These are phyloP conservation scores for Oehlia diaphana DNA, from an alignment of 192 early-diverging fungal genomes.

Conservation along the genomic window DNA sequence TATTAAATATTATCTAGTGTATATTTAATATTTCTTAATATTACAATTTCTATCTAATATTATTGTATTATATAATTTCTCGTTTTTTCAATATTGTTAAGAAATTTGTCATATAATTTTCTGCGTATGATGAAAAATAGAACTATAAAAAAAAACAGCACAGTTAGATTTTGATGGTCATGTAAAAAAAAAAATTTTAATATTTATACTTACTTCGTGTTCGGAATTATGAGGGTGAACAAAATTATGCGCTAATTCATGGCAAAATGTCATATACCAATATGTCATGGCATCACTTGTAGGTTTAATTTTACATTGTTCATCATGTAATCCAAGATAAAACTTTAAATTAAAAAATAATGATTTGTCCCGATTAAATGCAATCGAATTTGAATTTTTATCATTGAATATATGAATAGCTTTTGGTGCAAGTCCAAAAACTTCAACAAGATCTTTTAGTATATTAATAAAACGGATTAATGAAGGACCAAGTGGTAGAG, in stretches of 20 bases:
- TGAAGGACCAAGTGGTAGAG: neutral
- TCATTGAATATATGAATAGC: conserved; percentile 81
- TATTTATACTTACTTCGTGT: conserved; percentile 60
- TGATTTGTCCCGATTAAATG: conserved; percentile 74
- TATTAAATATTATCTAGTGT: no score
- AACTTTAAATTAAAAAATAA: conserved; percentile 86
- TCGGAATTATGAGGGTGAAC: conserved; percentile 63
- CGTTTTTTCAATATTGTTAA: neutral
- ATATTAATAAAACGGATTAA: conserved; percentile 46
- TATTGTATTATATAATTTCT: no score
- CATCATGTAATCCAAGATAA: conserved; percentile 68
- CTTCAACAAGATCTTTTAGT: conserved; percentile 43
- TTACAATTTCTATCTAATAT: no score
- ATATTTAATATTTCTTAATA: no score
- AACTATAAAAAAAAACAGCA: neutral
- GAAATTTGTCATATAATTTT: neutral
- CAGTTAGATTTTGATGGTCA: no score
- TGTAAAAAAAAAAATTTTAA: neutral
- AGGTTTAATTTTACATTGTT: conserved; percentile 24
- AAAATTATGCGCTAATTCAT: conserved; percentile 84
- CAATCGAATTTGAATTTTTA: conserved; percentile 64
- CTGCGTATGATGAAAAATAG: neutral
- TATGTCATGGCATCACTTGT: conserved; percentile 56
- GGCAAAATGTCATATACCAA: conserved; percentile 84
- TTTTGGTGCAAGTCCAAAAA: conserved; percentile 60